These are phyloP conservation scores for Cinnamomum micranthum DNA, from an alignment of 164 flowering plant species.

Conservation along the genomic window DNA sequence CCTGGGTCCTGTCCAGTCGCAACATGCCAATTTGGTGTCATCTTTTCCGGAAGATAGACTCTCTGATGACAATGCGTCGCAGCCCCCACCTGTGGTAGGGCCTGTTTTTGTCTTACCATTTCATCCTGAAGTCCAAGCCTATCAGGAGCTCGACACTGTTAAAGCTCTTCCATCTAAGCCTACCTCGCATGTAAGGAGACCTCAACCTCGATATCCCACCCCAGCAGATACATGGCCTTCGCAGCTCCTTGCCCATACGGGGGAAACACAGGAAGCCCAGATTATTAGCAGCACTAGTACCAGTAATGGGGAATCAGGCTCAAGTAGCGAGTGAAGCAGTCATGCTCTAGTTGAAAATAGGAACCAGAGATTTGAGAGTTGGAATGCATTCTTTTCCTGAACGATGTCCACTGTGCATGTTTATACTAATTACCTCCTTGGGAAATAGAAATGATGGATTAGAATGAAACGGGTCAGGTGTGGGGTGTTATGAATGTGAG, in stretches of 20 bases:
- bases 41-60: conserved; percentile 18
- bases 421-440: background rate
- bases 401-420: background rate
- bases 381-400: background rate
- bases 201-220: conserved; percentile 57
- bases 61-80: conserved; percentile 11
- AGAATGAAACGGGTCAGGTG: background rate
- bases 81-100: conserved; percentile 20
- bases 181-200: conserved; percentile 38
- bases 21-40: conserved; percentile 14
- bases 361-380: background rate
- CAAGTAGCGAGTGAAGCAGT: background rate
- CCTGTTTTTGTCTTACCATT: conserved; percentile 50
- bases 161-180: conserved; percentile 10
- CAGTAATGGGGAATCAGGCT: background rate
- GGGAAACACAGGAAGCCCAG: conserved; percentile 7
- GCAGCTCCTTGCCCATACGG: conserved; percentile 26
- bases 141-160: conserved; percentile 13
- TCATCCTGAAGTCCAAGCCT: conserved; percentile 27
- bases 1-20: conserved; percentile 27
- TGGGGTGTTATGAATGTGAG: background rate
- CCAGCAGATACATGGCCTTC: conserved; percentile 55
- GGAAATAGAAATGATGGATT: background rate
- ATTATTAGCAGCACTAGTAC: conserved; percentile 8
- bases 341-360: background rate